phyloP scores from a whole-genome alignment of 768 basidiomycete species.

The Boletus vermiculosoides region DNA sequence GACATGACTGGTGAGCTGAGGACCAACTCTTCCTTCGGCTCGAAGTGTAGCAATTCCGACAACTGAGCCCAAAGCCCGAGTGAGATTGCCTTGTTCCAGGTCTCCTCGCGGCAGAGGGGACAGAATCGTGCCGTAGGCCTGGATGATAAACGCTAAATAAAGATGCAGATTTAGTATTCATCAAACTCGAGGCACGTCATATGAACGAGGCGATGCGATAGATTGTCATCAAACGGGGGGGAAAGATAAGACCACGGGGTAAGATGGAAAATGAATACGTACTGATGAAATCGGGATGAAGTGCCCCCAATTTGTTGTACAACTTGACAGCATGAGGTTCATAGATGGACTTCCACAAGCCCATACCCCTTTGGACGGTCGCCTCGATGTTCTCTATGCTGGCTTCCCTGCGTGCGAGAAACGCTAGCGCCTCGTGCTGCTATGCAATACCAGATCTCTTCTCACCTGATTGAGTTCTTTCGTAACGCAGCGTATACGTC shows the following conservation, averaged over 20 bases:
- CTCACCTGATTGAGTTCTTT: slow-evolving; percentile 64
- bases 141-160: slow-evolving; percentile 77
- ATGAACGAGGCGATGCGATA: slow-evolving; percentile 29
- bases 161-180: slow-evolving; percentile 26
- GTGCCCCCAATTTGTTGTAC: slow-evolving; percentile 78
- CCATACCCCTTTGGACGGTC: slow-evolving; percentile 64
- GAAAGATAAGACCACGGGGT: slow-evolving; percentile 37
- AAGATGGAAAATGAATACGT: slow-evolving; percentile 41
- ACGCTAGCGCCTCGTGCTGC: slow-evolving; percentile 25
- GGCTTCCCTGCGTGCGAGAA: slow-evolving; percentile 46
- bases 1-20: slow-evolving; percentile 85
- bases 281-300: slow-evolving; percentile 95
- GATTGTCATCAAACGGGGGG: slow-evolving; percentile 27
- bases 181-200: slow-evolving; percentile 34
- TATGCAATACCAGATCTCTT: slow-evolving; percentile 15
- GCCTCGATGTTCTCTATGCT: slow-evolving; percentile 64
- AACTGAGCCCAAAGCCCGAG: slow-evolving; percentile 79
- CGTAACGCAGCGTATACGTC: slow-evolving; percentile 75
- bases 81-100: slow-evolving; percentile 77
- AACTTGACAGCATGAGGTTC: slow-evolving; percentile 87
- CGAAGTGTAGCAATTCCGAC: slow-evolving; percentile 84
- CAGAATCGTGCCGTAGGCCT: slow-evolving; percentile 77
- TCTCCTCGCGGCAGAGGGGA: slow-evolving; percentile 69
- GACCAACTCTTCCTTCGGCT: slow-evolving; percentile 79
- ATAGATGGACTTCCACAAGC: slow-evolving; percentile 86